phyloP scores from a whole-genome alignment of 2,329 filamentous ascomycete species.

The Talaromyces marneffei region DNA sequence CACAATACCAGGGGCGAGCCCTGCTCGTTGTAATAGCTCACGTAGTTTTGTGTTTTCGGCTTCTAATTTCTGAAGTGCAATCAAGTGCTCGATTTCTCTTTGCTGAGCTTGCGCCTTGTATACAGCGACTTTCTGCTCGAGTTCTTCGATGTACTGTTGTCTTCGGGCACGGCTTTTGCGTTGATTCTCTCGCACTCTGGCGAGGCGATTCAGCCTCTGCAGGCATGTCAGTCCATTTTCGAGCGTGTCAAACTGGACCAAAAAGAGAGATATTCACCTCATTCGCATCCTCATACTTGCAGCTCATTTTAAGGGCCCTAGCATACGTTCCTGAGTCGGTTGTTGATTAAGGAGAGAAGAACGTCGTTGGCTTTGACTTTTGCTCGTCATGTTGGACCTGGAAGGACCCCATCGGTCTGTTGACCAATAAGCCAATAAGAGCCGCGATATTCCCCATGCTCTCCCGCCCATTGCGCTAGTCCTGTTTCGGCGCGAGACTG shows the following conservation, averaged over 20 bases:
- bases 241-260: not conserved
- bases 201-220: conserved; percentile 30
- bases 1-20: conserved; percentile 21
- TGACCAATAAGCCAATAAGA: not conserved
- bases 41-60: conserved; percentile 30
- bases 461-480: not conserved
- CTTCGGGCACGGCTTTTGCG: conserved; percentile 33
- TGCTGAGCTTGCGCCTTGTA: conserved; percentile 26
- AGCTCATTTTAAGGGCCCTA: not conserved
- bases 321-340: not conserved
- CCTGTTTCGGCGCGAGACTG: not conserved
- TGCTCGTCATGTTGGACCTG: not conserved
- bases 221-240: conserved; percentile 1
- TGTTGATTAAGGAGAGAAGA: not conserved
- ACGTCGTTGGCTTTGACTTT: not conserved
- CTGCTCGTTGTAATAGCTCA: conserved; percentile 22
- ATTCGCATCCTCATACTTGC: not conserved
- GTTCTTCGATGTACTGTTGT: conserved; percentile 32
- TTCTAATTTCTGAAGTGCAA: conserved; percentile 30
- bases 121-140: conserved; percentile 28
- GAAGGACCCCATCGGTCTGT: not conserved
- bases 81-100: conserved; percentile 30
- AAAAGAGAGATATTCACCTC: not conserved
- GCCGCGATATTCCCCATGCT: not conserved
- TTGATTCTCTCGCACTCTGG: conserved; percentile 38